A percentile compares a stretch with the other conserved stretches of the same genome.
These are phyloP conservation scores for Zizania palustris DNA, from an alignment of 202 grass and related monocot species.

Conservation along the genomic window DNA sequence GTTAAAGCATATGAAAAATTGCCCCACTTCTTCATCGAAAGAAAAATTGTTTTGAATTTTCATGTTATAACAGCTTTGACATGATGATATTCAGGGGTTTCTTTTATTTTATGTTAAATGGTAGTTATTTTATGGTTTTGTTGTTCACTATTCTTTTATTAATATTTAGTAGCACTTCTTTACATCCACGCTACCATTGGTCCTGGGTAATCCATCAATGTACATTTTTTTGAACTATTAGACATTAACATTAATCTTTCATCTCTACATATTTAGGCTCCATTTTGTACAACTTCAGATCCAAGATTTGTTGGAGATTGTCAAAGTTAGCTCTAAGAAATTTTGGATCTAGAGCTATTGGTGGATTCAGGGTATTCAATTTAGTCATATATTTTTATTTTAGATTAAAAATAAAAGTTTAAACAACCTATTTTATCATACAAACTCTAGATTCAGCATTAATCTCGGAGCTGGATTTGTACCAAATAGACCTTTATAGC, in stretches of 20 bases:
- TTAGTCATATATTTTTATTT: no score
- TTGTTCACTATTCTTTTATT: slow-evolving; percentile 21
- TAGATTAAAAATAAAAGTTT: no score
- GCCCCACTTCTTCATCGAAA: neutral
- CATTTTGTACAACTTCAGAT: no score
- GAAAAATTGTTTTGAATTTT: neutral
- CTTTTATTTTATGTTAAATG: slow-evolving; percentile 1
- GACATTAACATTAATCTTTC: neutral
- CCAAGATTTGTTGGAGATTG: no score
- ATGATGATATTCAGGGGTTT: slow-evolving; percentile 4
- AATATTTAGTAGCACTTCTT: slow-evolving; percentile 19
- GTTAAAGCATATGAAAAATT: neutral
- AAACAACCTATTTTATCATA: no score
- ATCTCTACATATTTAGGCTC: neutral
- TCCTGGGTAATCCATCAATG: neutral
- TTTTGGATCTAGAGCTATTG: no score
- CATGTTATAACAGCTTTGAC: slow-evolving; percentile 1
- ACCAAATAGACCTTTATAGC: neutral
- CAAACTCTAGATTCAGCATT: no score
- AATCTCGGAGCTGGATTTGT: no score
- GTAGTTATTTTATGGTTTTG: neutral
- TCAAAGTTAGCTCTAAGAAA: no score
- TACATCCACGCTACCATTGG: slow-evolving; percentile 13
- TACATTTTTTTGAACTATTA: neutral
- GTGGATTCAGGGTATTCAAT: no score